Percentiles rank a stretch among this genome's conserved stretches.
Conservation (phyloP, 306 rosid genomes). For the Elaeagnus macrophylla region DNA sequence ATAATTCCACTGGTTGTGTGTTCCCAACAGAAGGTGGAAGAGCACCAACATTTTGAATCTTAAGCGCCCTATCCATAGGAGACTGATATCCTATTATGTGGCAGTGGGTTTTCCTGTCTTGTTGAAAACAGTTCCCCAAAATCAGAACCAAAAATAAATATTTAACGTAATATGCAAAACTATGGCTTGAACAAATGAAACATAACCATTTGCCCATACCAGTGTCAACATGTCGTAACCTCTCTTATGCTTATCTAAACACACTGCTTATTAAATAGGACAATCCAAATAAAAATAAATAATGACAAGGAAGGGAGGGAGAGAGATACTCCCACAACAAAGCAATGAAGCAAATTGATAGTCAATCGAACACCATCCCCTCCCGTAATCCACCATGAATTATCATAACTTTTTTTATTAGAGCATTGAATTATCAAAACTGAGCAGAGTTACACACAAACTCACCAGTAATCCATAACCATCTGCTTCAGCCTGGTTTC, state of each 20-base stretch:
- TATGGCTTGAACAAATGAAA: not conserved
- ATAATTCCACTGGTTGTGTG: slow-evolving; percentile 24
- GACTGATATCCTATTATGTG: slow-evolving; percentile 63
- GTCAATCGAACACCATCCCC: not conserved
- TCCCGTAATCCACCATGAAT: not conserved
- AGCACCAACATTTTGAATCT: slow-evolving; percentile 23
- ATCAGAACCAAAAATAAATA: slow-evolving; percentile 15
- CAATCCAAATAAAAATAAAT: not conserved
- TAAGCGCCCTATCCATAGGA: slow-evolving; percentile 22
- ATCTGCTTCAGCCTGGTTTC: slow-evolving; percentile 79
- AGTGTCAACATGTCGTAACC: too few relatives aligned
- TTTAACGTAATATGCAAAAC: not conserved
- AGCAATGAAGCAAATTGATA: not conserved
- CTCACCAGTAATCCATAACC: slow-evolving; percentile 71
- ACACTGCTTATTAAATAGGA: not conserved
- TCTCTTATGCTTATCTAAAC: not conserved
- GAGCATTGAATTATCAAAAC: not conserved
- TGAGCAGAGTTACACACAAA: slow-evolving; percentile 5
- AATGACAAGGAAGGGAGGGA: not conserved
- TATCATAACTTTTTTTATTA: not conserved
- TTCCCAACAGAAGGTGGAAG: slow-evolving; percentile 22
- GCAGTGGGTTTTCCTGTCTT: slow-evolving; percentile 70
- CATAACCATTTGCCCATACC: not conserved
- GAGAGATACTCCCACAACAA: not conserved
- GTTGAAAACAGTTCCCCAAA: slow-evolving; percentile 29